Percentiles rank a stretch among this genome's conserved stretches.
These are phyloP conservation scores for Lasiosphaeria ovina DNA, from an alignment of 495 filamentous ascomycete species.

Conservation along the genomic window DNA sequence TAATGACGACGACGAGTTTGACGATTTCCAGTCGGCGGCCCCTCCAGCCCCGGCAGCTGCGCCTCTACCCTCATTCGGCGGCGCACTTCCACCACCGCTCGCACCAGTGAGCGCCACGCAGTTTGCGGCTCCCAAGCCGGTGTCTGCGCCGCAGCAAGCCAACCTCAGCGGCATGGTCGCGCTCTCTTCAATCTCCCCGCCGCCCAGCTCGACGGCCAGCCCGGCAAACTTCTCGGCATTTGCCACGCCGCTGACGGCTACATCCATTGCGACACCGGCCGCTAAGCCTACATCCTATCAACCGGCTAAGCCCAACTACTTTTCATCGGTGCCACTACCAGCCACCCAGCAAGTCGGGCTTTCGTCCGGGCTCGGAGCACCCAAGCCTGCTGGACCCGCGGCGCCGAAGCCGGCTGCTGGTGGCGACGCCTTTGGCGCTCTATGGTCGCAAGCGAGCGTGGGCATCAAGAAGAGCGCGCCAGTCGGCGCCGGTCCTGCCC, in stretches of 20 bases:
- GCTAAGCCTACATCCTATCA: slow-evolving; percentile 70
- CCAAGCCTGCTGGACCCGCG: slow-evolving; percentile 23
- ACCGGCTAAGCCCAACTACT: slow-evolving; percentile 85
- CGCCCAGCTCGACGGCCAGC: slow-evolving; percentile 55
- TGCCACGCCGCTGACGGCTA: slow-evolving; percentile 44
- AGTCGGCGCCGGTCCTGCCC: slow-evolving; percentile 60
- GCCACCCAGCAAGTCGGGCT: slow-evolving; percentile 24
- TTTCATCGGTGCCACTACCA: slow-evolving; percentile 67
- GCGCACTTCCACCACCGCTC: slow-evolving; percentile 51
- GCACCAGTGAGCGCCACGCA: slow-evolving; percentile 66
- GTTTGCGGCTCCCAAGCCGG: slow-evolving; percentile 77
- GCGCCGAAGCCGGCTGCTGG: slow-evolving; percentile 55
- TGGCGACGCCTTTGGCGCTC: slow-evolving; percentile 81
- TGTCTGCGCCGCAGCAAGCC: slow-evolving; percentile 73
- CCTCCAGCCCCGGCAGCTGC: slow-evolving; percentile 46
- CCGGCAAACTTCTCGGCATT: slow-evolving; percentile 57
- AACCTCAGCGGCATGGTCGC: slow-evolving; percentile 77
- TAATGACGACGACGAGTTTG: slow-evolving; percentile 90
- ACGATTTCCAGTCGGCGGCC: slow-evolving; percentile 95
- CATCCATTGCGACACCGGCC: slow-evolving; percentile 46
- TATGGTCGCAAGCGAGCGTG: slow-evolving; percentile 76
- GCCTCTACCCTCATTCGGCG: not conserved
- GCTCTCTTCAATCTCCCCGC: slow-evolving; percentile 77
- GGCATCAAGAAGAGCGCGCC: slow-evolving; percentile 75
- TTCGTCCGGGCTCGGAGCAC: slow-evolving; percentile 24